Evolutionary conservation across 2,329 filamentous ascomycete species (phyloP).

Genomic region (Talaromyces pinophilus): DNA sequence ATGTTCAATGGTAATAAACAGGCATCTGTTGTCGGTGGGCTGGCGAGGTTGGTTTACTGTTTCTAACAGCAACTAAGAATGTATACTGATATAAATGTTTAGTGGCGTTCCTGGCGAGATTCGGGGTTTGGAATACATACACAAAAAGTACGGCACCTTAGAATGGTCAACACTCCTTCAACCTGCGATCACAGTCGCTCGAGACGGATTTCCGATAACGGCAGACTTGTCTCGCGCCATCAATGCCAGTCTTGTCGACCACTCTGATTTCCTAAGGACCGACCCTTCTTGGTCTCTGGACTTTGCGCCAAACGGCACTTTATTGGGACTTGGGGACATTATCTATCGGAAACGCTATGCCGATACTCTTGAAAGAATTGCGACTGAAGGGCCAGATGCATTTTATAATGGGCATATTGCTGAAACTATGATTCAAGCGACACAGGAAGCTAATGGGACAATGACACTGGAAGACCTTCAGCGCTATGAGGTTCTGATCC

Average conservation of each 20-base stretch:
- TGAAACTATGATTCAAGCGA: constrained; percentile 67
- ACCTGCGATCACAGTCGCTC: constrained; percentile 73
- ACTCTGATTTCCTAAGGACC: constrained; percentile 68
- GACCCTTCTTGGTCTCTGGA: constrained; percentile 82
- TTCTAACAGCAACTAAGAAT: background rate
- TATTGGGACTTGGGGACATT: constrained; percentile 70
- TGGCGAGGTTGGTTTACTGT: constrained; percentile 56
- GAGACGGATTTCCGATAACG: constrained; percentile 71
- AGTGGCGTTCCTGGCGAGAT: constrained; percentile 63
- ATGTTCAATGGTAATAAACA: constrained; percentile 77
- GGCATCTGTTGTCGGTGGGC: constrained; percentile 69
- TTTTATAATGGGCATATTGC: constrained; percentile 76
- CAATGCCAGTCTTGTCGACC: constrained; percentile 50
- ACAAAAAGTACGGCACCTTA: constrained; percentile 61
- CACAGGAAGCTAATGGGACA: constrained; percentile 73
- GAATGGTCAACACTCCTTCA: constrained; percentile 71
- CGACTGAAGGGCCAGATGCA: constrained; percentile 67
- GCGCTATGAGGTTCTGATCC: constrained; percentile 68
- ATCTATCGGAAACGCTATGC: constrained; percentile 83
- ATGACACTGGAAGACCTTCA: constrained; percentile 79
- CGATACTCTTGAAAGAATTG: constrained; percentile 75
- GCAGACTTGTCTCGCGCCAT: constrained; percentile 76
- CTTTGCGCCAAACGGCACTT: constrained; percentile 79
- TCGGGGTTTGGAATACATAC: constrained; percentile 75
- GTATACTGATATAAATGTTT: background rate